Conservation (phyloP, 2,329 filamentous ascomycete genomes). For the Aspergillus proliferans region DNA sequence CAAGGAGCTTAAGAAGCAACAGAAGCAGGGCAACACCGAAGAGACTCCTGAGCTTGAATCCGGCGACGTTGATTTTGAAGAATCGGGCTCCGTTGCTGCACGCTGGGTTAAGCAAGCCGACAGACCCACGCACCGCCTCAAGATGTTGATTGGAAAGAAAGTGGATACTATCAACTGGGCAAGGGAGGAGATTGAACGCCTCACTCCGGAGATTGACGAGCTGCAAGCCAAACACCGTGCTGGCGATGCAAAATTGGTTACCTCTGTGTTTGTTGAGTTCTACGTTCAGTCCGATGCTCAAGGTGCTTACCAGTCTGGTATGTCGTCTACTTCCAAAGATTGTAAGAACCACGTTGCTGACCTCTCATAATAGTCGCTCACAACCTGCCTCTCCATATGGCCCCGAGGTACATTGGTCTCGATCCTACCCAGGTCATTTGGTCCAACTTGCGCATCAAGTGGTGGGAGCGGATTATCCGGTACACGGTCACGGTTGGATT, state of each 20-base stretch:
- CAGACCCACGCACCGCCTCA: conserved; percentile 69
- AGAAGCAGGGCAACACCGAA: conserved; percentile 48
- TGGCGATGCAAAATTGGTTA: conserved; percentile 60
- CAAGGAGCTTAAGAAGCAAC: conserved; percentile 59
- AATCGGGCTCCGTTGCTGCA: conserved; percentile 61
- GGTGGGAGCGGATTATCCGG: conserved; percentile 78
- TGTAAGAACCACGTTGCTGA: not conserved
- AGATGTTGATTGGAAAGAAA: conserved; percentile 70
- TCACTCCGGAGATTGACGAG: conserved; percentile 65
- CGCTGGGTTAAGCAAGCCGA: conserved; percentile 68
- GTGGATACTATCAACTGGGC: conserved; percentile 94
- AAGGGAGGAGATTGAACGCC: conserved; percentile 67
- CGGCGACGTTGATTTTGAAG: conserved; percentile 48
- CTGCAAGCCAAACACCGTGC: conserved; percentile 61
- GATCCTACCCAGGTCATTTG: conserved; percentile 78
- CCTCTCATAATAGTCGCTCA: conserved; percentile 55
- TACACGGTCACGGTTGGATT: conserved; percentile 64
- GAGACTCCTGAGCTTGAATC: conserved; percentile 32
- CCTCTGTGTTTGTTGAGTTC: conserved; percentile 89
- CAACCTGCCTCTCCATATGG: conserved; percentile 80
- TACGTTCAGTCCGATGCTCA: conserved; percentile 76
- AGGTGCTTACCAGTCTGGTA: conserved; percentile 67
- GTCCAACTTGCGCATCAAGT: conserved; percentile 73
- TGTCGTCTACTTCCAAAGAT: not conserved
- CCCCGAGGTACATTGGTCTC: conserved; percentile 76